These are phyloP conservation scores for Chrysochromulina parva DNA, from an alignment of 78 protist genomes.

Conservation along the genomic window DNA sequence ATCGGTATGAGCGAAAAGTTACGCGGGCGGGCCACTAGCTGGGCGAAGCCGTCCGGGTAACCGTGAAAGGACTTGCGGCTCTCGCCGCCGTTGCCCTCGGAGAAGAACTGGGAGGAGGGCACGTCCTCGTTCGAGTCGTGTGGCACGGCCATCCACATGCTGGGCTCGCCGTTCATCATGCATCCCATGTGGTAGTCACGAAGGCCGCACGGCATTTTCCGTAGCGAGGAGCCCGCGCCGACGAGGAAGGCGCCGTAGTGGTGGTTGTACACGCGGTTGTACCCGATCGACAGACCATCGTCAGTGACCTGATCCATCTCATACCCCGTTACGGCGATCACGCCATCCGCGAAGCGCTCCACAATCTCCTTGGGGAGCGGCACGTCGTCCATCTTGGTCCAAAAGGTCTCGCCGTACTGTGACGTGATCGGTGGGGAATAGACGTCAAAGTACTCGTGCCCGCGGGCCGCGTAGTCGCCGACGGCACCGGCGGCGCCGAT, in stretches of 20 bases:
- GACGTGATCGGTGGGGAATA: background rate
- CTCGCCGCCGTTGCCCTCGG: conserved; percentile 42
- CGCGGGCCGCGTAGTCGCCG: background rate
- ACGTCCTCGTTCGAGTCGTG: background rate
- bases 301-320: background rate
- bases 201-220: too few relatives aligned
- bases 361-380: background rate
- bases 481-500: background rate
- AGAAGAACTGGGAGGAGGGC: background rate
- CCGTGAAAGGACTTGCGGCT: conserved; percentile 9
- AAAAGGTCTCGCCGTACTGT: background rate
- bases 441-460: conserved; percentile 7
- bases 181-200: too few relatives aligned
- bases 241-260: too few relatives aligned
- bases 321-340: background rate
- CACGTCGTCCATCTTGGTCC: background rate
- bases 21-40: background rate
- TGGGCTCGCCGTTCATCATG: too few relatives aligned
- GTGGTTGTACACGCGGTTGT: too few relatives aligned
- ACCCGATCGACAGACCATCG: too few relatives aligned
- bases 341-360: background rate
- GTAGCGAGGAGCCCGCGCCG: too few relatives aligned
- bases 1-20: background rate
- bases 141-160: too few relatives aligned
- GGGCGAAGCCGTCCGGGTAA: conserved; percentile 16